These are phyloP conservation scores for Aphanomyces euteiches DNA, from an alignment of 352 stramenopile genomes.

Conservation along the genomic window DNA sequence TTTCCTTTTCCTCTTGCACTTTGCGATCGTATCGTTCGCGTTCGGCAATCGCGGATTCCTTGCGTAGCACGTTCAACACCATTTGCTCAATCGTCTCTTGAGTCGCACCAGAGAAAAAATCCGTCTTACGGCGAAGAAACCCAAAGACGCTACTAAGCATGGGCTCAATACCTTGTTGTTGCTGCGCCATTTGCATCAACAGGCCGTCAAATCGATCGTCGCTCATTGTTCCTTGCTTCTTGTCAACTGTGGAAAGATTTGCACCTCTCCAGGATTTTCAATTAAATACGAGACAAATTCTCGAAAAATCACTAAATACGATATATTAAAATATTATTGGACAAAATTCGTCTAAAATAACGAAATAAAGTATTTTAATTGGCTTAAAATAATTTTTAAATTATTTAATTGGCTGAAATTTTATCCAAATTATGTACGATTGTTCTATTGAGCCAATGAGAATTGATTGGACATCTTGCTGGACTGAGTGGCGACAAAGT, in stretches of 20 bases:
- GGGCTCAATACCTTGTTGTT: slow-evolving; percentile 96
- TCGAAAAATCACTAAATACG: slow-evolving; percentile 15
- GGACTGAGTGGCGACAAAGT: slow-evolving; percentile 27
- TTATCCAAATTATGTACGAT: slow-evolving; percentile 4
- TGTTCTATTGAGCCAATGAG: slow-evolving; percentile 25
- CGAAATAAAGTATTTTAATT: background rate
- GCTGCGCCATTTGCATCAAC: slow-evolving; percentile 97
- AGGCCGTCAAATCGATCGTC: slow-evolving; percentile 90
- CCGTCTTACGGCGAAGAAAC: slow-evolving; percentile 97
- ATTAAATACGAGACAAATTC: slow-evolving; percentile 18
- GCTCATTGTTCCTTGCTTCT: slow-evolving; percentile 23
- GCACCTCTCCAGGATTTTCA: background rate
- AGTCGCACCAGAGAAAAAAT: slow-evolving; percentile 96
- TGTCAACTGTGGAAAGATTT: slow-evolving; percentile 26
- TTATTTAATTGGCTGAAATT: slow-evolving; percentile 36
- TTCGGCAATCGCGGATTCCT: slow-evolving; percentile 86
- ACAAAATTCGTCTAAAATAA: slow-evolving; percentile 35
- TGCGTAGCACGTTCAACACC: slow-evolving; percentile 87
- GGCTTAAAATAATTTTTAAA: background rate
- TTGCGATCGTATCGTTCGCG: slow-evolving; percentile 75
- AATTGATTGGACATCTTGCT: slow-evolving; percentile 24
- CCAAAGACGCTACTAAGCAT: slow-evolving; percentile 98
- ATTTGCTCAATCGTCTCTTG: slow-evolving; percentile 70
- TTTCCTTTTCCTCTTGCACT: slow-evolving; percentile 56
- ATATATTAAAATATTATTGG: slow-evolving; percentile 3